Evolutionary conservation across 805 yeast species (phyloP), one percentile per base, ranked within the genome.

Genomic region (Jamesozyma gamospora): DNA sequence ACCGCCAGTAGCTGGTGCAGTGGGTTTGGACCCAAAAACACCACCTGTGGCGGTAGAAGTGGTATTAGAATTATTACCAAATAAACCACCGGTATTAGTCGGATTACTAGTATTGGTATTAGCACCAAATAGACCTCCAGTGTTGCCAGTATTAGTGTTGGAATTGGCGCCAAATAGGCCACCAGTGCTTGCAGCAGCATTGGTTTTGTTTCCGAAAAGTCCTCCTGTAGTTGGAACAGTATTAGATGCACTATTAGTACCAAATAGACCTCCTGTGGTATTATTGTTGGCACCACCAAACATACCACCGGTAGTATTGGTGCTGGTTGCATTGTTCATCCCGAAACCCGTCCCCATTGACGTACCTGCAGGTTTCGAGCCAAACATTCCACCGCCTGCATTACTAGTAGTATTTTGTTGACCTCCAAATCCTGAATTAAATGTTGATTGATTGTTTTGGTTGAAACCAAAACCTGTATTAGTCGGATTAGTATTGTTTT

Each of bases 211-310:
- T 21, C 24, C 24, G 8, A 21, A 21, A 21, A 21, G 24, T 6
- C 34, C 28, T 6, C 28, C 28, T 4, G 34, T 37, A n/a, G 24
- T 25, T 17, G 26, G 24, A 6, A 39, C 24, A 28, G 17, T 21
- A 17, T 10, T 15, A 15, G 18, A 21, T 4, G 36, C 12, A 17
- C 18, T 33, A 14, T 15, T 34, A 9, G 63, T 65, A 42, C 69
- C 67, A 25, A 63, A 63, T 7, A 60, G 43, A 13, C 63, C 58
- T 25, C 64, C 62, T 6, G 49, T 37, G 11, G 15, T 11, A 9
- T 29, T 29, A 29, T 29, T 29, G 4, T 9, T 15, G 18, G 39
- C 34, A 32, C 26, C 44, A 28, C 55, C 57, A 45, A 51, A 51
- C 16, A 48, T 37, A 18, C 53, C 48, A 35, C 56, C 49, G 1